Evolutionary conservation across 2,329 filamentous ascomycete species (phyloP), one percentile per base, ranked within the genome.

Genomic region (Neofusicoccum parvum): DNA sequence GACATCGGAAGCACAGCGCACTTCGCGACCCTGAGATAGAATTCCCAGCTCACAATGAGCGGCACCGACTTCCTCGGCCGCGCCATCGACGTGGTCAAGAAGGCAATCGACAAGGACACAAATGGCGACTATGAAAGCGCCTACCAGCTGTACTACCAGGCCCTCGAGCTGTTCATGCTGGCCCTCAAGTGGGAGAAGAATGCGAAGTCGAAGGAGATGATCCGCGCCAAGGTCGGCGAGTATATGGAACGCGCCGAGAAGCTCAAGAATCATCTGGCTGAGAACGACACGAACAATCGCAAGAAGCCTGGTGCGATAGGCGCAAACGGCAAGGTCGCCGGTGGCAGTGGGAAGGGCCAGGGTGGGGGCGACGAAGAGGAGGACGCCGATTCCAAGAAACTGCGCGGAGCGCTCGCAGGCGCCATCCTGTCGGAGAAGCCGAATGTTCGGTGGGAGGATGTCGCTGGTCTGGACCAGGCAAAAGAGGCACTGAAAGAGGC

Each of bases 181-280:
- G 95, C 95, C 39, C 86, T 99, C 67, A 99, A 99, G 85, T 99
- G 94, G 94, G 95, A 99, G 83, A 99, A 98, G 87, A 98, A 97
- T 82, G 89, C 91, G 69, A 94, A 94, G 73, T 94, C 92, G 69
- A 98, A 98, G 84, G 93, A 96, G 76, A 96, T 97, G 87, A 97
- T 99, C 79, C 90, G 95, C 72, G 88, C 91, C 72, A 98, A 98
- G 83, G 93, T 94, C 20, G 91, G 86, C 72, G 94, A 97, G 77
- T 99, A 99, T 84, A 97, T 99, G 90, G 94, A 97, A 80, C 92
- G 95, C 68, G 95, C 95, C 69, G 95, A 99, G 83, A 98, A 98
- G 83, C 87, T 99, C 69, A 99, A 99, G 81, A 88, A 90, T 65
- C 95, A 98, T 76, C 83, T 99, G 46, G 85, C 89, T 60, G 90